Evolutionary conservation across 164 flowering plant species (phyloP).

Genomic region (Saururus chinensis): DNA sequence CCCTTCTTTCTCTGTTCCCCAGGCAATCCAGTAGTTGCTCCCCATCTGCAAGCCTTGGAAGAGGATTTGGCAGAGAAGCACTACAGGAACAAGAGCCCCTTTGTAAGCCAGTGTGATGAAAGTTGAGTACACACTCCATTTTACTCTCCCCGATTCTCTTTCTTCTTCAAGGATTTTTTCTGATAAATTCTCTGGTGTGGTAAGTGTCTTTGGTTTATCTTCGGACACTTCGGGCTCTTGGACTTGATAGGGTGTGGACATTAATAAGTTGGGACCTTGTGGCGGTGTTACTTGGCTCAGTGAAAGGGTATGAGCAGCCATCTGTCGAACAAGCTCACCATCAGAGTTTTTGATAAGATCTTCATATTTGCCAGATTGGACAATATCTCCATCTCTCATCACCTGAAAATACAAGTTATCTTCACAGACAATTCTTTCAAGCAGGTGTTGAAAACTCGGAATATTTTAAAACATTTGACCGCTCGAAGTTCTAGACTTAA

Average conservation of each 20-base stretch:
- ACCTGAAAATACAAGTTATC: conserved; percentile 28
- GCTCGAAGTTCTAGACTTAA: too few relatives aligned
- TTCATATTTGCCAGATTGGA: conserved; percentile 61
- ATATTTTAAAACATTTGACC: too few relatives aligned
- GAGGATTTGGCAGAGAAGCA: conserved; percentile 60
- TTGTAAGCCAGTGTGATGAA: conserved; percentile 55
- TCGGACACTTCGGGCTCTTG: conserved; percentile 31
- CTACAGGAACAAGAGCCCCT: conserved; percentile 78
- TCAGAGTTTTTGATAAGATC: conserved; percentile 38
- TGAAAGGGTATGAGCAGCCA: conserved; percentile 48
- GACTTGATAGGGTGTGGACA: conserved; percentile 7
- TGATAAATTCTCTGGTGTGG: conserved; percentile 2
- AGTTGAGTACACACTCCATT: conserved; percentile 60
- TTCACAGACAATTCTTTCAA: neutral
- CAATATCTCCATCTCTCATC: conserved; percentile 63
- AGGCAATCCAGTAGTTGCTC: conserved; percentile 91
- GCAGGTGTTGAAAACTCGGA: too few relatives aligned
- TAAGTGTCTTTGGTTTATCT: conserved; percentile 18
- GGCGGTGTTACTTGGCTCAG: conserved; percentile 39
- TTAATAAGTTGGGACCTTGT: conserved; percentile 7
- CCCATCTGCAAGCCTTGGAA: conserved; percentile 74
- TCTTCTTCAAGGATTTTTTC: conserved; percentile 38
- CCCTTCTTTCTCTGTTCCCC: conserved; percentile 52
- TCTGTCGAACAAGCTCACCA: conserved; percentile 53
- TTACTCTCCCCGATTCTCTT: conserved; percentile 54